Evolutionary conservation across 2,329 filamentous ascomycete genomes (phyloP).

Genomic region (Ceratocystis eucalypticola): DNA sequence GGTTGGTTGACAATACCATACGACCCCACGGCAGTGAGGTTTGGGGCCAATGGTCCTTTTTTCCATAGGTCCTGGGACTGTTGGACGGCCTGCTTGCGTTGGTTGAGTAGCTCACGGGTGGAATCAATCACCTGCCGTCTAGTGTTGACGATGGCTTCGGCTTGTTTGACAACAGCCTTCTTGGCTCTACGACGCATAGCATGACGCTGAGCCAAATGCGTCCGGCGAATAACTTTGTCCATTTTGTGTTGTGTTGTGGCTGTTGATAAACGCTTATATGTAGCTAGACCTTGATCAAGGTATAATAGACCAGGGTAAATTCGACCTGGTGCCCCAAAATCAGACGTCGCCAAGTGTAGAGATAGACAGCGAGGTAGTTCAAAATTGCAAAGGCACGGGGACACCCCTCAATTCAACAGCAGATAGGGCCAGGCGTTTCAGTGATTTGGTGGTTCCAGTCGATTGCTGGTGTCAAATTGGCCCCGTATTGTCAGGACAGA

Average conservation of each 20-base stretch:
- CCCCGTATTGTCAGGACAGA: not conserved
- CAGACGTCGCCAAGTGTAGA: not conserved
- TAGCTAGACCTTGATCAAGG: not conserved
- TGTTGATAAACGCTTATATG: constrained; percentile 11
- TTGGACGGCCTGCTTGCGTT: constrained; percentile 22
- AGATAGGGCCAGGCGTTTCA: not conserved
- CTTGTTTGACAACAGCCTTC: constrained; percentile 28
- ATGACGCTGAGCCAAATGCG: constrained; percentile 53
- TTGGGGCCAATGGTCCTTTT: constrained; percentile 64
- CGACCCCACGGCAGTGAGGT: constrained; percentile 51
- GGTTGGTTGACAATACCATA: constrained; percentile 40
- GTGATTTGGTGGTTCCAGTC: not conserved
- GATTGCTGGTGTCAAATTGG: not conserved
- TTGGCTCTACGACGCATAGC: constrained; percentile 35
- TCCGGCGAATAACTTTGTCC: constrained; percentile 58
- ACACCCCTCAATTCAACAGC: not conserved
- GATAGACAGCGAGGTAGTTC: not conserved
- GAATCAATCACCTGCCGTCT: constrained; percentile 24
- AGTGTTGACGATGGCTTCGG: constrained; percentile 24
- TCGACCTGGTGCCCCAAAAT: not conserved
- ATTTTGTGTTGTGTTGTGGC: constrained; percentile 31
- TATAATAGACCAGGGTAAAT: not conserved
- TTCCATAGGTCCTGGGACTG: constrained; percentile 56
- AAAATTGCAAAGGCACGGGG: not conserved
- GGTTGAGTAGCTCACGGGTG: constrained; percentile 22